Conservation (phyloP, 768 basidiomycete genomes). For the Heimioporus sp. region DNA sequence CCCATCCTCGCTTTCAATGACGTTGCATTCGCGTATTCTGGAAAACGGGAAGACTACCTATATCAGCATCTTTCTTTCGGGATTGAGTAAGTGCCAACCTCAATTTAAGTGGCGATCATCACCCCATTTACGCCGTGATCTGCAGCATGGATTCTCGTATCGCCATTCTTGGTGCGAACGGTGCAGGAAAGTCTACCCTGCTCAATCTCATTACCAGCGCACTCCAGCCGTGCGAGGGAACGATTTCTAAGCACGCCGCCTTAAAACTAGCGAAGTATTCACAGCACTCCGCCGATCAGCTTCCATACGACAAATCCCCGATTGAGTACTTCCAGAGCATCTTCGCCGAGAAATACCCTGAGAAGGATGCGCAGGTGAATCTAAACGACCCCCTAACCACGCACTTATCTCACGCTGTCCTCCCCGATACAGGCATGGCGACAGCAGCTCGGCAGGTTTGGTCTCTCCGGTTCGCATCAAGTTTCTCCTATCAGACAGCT, state of each 20-base stretch:
- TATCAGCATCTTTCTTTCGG: conserved; percentile 92
- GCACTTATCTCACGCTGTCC: conserved; percentile 8
- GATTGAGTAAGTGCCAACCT: conserved; percentile 73
- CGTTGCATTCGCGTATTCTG: conserved; percentile 95
- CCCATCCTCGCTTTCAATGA: conserved; percentile 96
- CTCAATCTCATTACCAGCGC: conserved; percentile 85
- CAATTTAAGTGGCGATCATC: conserved; percentile 2
- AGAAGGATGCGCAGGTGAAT: conserved; percentile 77
- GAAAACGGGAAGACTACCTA: conserved; percentile 82
- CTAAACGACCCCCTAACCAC: conserved; percentile 4
- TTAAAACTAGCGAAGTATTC: conserved; percentile 98
- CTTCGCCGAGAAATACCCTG: conserved; percentile 83
- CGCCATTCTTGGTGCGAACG: conserved; percentile 96
- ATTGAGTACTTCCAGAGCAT: conserved; percentile 90
- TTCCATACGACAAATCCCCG: conserved; percentile 88
- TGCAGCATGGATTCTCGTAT: conserved; percentile 89
- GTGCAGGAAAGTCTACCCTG: conserved; percentile 91
- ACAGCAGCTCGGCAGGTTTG: conserved; percentile 92
- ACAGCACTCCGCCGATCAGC: conserved; percentile 97
- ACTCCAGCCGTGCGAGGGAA: conserved; percentile 80
- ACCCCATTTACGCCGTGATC: conserved; percentile 5
- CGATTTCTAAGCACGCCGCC: conserved; percentile 81
- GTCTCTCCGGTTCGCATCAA: conserved; percentile 92
- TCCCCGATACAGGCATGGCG: conserved; percentile 73
- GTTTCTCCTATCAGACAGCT: conserved; percentile 91